phyloP scores from a whole-genome alignment of 2,329 filamentous ascomycete species.

The Aureobasidium mangrovei region DNA sequence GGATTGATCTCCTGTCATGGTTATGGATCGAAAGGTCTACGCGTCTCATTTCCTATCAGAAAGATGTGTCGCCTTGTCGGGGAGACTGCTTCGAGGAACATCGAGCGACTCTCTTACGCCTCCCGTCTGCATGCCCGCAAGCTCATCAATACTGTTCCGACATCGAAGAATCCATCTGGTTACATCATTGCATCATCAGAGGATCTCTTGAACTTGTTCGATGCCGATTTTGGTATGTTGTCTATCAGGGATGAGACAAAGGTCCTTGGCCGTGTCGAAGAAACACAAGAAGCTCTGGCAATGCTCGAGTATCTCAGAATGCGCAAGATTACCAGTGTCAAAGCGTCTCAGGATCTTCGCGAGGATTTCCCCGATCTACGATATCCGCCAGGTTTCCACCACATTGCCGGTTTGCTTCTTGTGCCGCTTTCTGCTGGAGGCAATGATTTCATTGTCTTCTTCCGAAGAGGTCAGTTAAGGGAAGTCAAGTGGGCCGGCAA shows the following conservation, averaged over 20 bases:
- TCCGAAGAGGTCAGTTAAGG: conserved; percentile 65
- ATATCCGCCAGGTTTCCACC: conserved; percentile 69
- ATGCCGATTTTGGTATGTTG: conserved; percentile 77
- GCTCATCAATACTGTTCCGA: conserved; percentile 76
- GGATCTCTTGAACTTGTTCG: conserved; percentile 72
- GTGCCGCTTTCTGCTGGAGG: conserved; percentile 71
- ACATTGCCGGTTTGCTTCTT: conserved; percentile 69
- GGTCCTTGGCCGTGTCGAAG: conserved; percentile 63
- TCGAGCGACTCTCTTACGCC: conserved; percentile 78
- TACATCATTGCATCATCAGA: conserved; percentile 88
- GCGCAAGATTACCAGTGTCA: conserved; percentile 63
- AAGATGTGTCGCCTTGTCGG: conserved; percentile 88
- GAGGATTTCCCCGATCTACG: conserved; percentile 72
- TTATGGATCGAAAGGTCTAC: conserved; percentile 69
- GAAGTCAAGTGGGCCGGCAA: conserved; percentile 83
- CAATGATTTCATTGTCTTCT: conserved; percentile 82
- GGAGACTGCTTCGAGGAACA: conserved; percentile 77
- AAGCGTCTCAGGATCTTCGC: conserved; percentile 66
- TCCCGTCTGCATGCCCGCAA: conserved; percentile 78
- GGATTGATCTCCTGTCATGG: conserved; percentile 79
- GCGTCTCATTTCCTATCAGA: conserved; percentile 83
- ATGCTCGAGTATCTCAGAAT: conserved; percentile 78
- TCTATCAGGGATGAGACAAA: conserved; percentile 87
- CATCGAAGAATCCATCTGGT: conserved; percentile 71
- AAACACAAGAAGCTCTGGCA: conserved; percentile 74